Evolutionary conservation across 768 basidiomycete species (phyloP), one percentile per base, ranked within the genome.

Genomic region (Lyophyllum atratum): DNA sequence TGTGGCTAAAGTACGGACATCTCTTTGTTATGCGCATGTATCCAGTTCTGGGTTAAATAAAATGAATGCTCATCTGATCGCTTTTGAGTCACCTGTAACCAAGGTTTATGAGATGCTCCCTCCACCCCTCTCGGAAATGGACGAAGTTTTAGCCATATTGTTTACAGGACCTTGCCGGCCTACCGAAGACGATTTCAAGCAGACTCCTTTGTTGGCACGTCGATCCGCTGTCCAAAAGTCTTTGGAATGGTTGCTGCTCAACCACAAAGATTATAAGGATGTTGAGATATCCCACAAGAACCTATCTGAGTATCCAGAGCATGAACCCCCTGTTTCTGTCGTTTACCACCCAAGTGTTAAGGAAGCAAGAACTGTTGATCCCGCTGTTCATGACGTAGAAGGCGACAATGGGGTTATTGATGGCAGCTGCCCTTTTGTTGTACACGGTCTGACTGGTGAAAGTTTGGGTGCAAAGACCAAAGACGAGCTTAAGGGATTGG

Each of bases 351-450:
- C n/a, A n/a, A n/a, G n/a, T n/a, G n/a, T n/a, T n/a, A n/a, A n/a
- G n/a, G n/a, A n/a, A 31, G 29, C 29, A 6, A 5, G 29, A 31
- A 31, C 29, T 31, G 29, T 31, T 11, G 29, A 31, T 11, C 29
- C 29, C 5, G 29, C 29, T 6, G 5, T 11, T 6, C 29, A 31
- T 31, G 11, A 31, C 5, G 29, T 31, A 54, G 63, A 64, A 25
- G 43, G 49, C 10, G 66, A 68, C 40, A 55, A 56, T 53, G 72
- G 74, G 1, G 64, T 56, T 1, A 54, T 56, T n/a, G 45, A 52
- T 0, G 76, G 73, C 7, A 25, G 22, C 1, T 78, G 76, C 60
- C 65, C 76, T 0, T 76, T 78, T 54, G 54, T 66, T n/a, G 74
- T 80, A 0, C 72, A 76, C 57, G 73, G 75, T 5, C 15, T 80